These are phyloP conservation scores for Effrenium voratum DNA, from an alignment of 73 alveolate genomes.

Conservation along the genomic window DNA sequence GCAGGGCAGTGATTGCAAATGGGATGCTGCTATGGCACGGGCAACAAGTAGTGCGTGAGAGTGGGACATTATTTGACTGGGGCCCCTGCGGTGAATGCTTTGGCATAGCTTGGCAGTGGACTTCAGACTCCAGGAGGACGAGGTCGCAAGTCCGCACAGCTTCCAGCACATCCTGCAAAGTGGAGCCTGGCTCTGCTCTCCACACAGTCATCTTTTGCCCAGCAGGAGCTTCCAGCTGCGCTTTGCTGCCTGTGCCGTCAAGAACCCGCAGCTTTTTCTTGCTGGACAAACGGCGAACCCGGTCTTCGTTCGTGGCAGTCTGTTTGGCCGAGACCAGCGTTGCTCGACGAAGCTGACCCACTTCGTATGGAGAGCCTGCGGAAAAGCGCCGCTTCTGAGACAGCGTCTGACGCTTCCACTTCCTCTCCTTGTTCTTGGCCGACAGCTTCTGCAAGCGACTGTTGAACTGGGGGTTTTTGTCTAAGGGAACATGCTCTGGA, in stretches of 20 bases:
- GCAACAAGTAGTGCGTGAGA: too few species aligned
- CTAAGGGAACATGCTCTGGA: neutral
- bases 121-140: neutral
- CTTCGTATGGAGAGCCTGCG: neutral
- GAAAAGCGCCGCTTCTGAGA: neutral
- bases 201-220: neutral
- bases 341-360: neutral
- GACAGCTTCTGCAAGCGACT: neutral
- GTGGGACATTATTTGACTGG: neutral
- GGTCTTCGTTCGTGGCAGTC: neutral
- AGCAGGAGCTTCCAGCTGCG: neutral
- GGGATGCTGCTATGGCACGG: too few species aligned
- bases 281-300: neutral
- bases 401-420: neutral
- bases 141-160: neutral
- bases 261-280: neutral
- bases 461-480: neutral
- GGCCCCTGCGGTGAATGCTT: neutral
- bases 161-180: neutral
- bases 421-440: neutral
- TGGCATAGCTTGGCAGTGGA: neutral
- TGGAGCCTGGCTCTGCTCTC: neutral
- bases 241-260: too few species aligned
- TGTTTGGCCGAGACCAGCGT: neutral
- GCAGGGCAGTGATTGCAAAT: too few species aligned